A percentile compares a stretch with the other conserved stretches of the same genome.
Evolutionary conservation across 352 stramenopile genomes (phyloP).

Genomic region (Globisporangium takayamanum): DNA sequence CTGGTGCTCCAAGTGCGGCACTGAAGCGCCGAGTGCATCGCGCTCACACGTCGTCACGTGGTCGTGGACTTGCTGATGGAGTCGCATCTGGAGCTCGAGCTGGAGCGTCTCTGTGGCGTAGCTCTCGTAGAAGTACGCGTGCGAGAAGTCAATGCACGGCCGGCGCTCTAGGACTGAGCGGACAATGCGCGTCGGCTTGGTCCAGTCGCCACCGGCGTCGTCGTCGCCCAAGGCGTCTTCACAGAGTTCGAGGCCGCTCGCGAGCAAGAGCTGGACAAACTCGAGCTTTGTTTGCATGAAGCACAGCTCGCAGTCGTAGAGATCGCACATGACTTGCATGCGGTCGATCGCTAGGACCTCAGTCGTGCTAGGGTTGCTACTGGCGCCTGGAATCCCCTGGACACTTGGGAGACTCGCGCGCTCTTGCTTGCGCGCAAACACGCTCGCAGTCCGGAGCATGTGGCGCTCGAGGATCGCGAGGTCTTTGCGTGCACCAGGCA

Average conservation of each 20-base stretch:
- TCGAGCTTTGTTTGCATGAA: conserved; percentile 40
- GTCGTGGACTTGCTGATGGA: conserved; percentile 25
- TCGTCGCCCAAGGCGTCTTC: not conserved
- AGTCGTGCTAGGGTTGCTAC: not conserved
- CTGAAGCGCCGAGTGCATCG: conserved; percentile 2
- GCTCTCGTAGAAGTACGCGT: conserved; percentile 58
- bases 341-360: conserved; percentile 34
- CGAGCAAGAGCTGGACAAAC: conserved; percentile 24
- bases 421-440: conserved; percentile 48
- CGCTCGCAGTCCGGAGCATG: conserved; percentile 34
- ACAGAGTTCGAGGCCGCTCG: conserved; percentile 13
- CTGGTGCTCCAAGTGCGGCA: conserved; percentile 17
- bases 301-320: conserved; percentile 43
- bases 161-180: conserved; percentile 19
- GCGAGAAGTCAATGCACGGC: conserved; percentile 38
- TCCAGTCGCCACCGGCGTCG: not conserved
- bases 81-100: conserved; percentile 35
- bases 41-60: conserved; percentile 15
- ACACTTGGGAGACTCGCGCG: conserved; percentile 20
- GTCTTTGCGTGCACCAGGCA: conserved; percentile 29
- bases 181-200: conserved; percentile 5
- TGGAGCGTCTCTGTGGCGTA: conserved; percentile 40
- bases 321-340: conserved; percentile 42
- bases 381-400: not conserved
- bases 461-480: conserved; percentile 35